Conservation (phyloP, 306 rosid species). For the Lathyrus oleraceus region DNA sequence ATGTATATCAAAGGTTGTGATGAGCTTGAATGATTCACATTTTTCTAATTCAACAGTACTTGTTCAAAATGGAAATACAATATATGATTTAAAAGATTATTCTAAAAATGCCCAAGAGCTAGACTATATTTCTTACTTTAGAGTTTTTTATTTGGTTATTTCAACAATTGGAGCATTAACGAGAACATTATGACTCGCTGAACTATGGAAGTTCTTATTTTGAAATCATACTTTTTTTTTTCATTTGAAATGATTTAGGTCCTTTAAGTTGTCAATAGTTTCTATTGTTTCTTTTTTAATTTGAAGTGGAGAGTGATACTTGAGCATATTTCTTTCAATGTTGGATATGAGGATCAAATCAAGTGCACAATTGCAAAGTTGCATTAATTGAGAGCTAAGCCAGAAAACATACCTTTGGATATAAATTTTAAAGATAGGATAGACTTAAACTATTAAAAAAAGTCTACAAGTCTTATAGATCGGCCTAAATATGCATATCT, state of each 20-base stretch:
- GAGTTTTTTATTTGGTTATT: not conserved
- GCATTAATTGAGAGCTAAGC: constrained; percentile 66
- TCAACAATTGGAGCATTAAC: constrained; percentile 6
- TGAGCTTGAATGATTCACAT: not conserved
- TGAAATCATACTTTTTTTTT: constrained; percentile 2
- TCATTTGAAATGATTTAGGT: not conserved
- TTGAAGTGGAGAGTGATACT: constrained; percentile 22
- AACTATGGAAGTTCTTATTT: not conserved
- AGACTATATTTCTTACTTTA: not conserved
- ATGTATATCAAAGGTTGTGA: not conserved
- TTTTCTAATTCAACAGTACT: not conserved
- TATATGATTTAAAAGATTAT: constrained; percentile 14
- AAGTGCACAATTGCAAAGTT: constrained; percentile 70
- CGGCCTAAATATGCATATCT: too few species aligned
- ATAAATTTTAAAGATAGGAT: constrained; percentile 82
- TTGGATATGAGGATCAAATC: constrained; percentile 72
- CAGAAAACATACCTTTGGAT: constrained; percentile 72
- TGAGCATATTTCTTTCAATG: constrained; percentile 72
- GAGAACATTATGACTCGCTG: not conserved
- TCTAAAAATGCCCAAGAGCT: not conserved
- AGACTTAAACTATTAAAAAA: too few species aligned
- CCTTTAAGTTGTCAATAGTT: constrained; percentile 3
- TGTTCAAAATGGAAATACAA: not conserved
- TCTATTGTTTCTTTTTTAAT: not conserved
- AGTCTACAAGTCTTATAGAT: too few species aligned